Percentiles rank a stretch among this genome's conserved stretches.
These are phyloP conservation scores for Diaporthe citri DNA, from an alignment of 2,329 filamentous ascomycete genomes.

Conservation along the genomic window DNA sequence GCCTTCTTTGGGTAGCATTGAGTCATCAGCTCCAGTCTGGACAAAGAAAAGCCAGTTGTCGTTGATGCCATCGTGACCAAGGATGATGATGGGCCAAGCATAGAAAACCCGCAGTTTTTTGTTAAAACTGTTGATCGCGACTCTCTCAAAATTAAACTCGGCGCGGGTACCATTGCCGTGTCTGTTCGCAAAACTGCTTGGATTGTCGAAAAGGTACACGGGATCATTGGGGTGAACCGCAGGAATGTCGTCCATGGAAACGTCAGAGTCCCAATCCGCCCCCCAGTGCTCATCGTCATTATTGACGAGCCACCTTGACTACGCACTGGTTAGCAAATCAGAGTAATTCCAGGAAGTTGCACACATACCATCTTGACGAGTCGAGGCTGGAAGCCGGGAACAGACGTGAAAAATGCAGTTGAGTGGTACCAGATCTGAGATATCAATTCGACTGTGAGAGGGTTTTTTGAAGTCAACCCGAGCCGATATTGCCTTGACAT, in stretches of 20 bases:
- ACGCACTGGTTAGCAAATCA: too few species aligned
- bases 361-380: too few species aligned
- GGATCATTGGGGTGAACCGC: neutral
- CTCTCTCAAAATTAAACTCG: neutral
- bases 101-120: neutral
- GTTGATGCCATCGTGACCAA: fast-evolving
- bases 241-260: neutral
- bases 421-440: too few species aligned
- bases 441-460: too few species aligned
- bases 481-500: too few species aligned
- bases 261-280: neutral
- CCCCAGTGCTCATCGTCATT: neutral
- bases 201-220: neutral
- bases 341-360: too few species aligned
- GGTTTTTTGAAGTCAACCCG: too few species aligned
- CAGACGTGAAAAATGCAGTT: too few species aligned
- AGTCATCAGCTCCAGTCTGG: neutral
- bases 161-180: neutral
- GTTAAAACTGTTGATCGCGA: neutral
- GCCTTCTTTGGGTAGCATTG: slow-evolving; percentile 17
- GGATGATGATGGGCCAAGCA: neutral
- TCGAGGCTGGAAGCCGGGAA: too few species aligned
- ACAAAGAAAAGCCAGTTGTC: neutral
- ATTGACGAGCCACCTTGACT: too few species aligned
- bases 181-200: neutral